Evolutionary conservation across 306 rosid species (phyloP).

Genomic region (Malus sieversii): DNA sequence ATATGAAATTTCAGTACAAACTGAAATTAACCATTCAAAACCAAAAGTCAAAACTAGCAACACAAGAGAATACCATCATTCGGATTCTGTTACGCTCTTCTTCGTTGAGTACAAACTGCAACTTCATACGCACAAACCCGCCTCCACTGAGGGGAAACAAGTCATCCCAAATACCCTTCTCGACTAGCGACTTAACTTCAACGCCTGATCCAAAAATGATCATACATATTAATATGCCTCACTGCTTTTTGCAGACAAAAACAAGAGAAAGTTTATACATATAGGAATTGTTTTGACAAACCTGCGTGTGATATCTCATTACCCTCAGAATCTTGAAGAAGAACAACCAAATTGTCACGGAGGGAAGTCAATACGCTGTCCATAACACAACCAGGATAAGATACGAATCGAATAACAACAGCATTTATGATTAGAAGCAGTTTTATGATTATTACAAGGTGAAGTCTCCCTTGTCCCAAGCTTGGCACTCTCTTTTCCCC

Average conservation of each 20-base stretch:
- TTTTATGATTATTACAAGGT: conserved; percentile 50
- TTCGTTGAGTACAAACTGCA: conserved; percentile 65
- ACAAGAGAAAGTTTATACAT: neutral
- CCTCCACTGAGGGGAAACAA: conserved; percentile 57
- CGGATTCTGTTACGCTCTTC: conserved; percentile 74
- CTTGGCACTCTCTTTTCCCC: conserved; percentile 61
- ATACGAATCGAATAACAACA: neutral
- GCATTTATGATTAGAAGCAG: conserved; percentile 1
- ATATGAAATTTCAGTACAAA: neutral
- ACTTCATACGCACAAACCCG: conserved; percentile 61
- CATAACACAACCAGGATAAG: conserved; percentile 7
- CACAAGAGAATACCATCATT: conserved; percentile 40
- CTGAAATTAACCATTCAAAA: neutral
- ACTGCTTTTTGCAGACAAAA: neutral
- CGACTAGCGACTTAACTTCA: conserved; percentile 57
- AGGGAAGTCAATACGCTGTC: conserved; percentile 74
- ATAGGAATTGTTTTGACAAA: conserved; percentile 15
- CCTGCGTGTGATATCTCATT: conserved; percentile 62
- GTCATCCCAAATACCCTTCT: conserved; percentile 77
- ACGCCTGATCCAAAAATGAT: conserved; percentile 42
- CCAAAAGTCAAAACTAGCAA: neutral
- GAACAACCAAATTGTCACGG: conserved; percentile 58
- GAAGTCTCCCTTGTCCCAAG: conserved; percentile 61
- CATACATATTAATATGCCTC: conserved; percentile 10
- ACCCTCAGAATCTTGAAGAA: conserved; percentile 57